Conservation (phyloP, 441 rosid genomes). For the Croton setiger region DNA sequence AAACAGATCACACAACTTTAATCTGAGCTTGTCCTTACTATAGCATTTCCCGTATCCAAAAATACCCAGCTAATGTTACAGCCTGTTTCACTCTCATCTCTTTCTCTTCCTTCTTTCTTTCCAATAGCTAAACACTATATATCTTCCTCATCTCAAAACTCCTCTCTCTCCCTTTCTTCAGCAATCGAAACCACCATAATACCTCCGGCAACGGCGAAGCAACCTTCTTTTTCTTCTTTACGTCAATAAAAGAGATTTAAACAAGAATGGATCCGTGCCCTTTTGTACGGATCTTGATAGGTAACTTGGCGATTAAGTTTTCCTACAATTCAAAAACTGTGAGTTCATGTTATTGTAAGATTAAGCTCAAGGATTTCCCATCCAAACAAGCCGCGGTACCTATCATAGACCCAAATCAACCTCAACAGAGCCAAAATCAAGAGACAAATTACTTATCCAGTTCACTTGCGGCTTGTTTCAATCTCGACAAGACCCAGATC, state of each 20-base stretch:
- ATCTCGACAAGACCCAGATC: slow-evolving; percentile 37
- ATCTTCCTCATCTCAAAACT: neutral
- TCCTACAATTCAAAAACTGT: slow-evolving; percentile 24
- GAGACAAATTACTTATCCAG: slow-evolving; percentile 16
- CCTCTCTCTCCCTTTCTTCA: no score
- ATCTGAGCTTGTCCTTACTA: slow-evolving; percentile 21
- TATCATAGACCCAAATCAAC: slow-evolving; percentile 13
- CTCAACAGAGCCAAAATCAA: slow-evolving; percentile 14
- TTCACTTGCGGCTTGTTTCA: slow-evolving; percentile 52
- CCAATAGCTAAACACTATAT: slow-evolving; percentile 12
- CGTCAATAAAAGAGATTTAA: neutral
- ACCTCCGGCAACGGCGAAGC: neutral
- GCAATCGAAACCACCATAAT: neutral
- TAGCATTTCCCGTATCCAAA: slow-evolving; percentile 11
- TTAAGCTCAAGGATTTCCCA: slow-evolving; percentile 41
- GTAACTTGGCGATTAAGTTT: slow-evolving; percentile 48
- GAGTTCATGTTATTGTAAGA: slow-evolving; percentile 36
- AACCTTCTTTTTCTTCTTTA: neutral
- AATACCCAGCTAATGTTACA: slow-evolving; percentile 58
- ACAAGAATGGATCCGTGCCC: slow-evolving; percentile 69
- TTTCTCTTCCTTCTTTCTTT: neutral
- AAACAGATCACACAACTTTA: neutral
- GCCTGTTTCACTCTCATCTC: slow-evolving; percentile 39
- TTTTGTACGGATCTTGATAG: slow-evolving; percentile 51
- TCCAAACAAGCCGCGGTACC: slow-evolving; percentile 33